Evolutionary conservation across 805 yeast species (phyloP).

Genomic region (Metschnikowia shivogae): DNA sequence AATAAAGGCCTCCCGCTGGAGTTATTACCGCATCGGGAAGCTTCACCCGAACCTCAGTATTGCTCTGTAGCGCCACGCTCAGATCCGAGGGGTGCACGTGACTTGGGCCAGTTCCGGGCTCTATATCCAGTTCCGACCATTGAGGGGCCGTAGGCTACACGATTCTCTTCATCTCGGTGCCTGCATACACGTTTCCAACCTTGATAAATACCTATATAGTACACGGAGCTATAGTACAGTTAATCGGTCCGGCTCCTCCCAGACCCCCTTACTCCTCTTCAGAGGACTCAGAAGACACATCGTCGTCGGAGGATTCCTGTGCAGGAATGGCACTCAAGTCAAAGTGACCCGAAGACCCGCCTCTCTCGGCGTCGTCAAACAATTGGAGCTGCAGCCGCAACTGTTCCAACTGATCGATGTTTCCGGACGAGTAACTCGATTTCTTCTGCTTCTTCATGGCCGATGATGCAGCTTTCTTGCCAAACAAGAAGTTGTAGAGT

Average conservation of each 20-base stretch:
- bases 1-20: too few relatives aligned
- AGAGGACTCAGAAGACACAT: constrained; percentile 51
- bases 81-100: too few relatives aligned
- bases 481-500: constrained; percentile 73
- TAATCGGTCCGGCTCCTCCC: not conserved
- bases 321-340: constrained; percentile 34
- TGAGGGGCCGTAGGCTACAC: too few relatives aligned
- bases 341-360: constrained; percentile 22
- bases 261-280: constrained; percentile 58
- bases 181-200: constrained; percentile 2
- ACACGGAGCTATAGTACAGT: constrained; percentile 12
- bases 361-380: constrained; percentile 33
- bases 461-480: constrained; percentile 34
- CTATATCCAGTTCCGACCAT: not conserved
- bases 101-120: not conserved
- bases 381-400: constrained; percentile 48
- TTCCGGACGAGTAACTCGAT: constrained; percentile 27
- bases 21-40: too few relatives aligned
- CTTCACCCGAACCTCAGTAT: too few relatives aligned
- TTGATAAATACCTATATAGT: constrained; percentile 13
- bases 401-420: constrained; percentile 59
- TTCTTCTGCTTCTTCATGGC: constrained; percentile 45
- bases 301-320: constrained; percentile 49
- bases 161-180: too few relatives aligned
- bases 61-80: too few relatives aligned